Percentiles rank a stretch among this genome's conserved stretches.
Conservation (phyloP, 2,329 filamentous ascomycete genomes). For the Passalora sequoiae region DNA sequence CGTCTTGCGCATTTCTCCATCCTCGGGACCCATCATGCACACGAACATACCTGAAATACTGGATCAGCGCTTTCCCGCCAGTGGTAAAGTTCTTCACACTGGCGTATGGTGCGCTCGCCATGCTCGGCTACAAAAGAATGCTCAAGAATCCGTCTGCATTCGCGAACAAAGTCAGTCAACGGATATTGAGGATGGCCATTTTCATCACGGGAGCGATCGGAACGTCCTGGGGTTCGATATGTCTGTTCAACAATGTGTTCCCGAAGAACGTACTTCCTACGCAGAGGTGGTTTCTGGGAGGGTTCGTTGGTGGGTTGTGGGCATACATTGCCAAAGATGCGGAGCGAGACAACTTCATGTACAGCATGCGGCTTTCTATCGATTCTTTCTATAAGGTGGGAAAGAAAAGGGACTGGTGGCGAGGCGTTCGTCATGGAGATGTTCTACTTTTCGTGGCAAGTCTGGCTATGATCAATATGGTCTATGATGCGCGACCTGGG, state of each 20-base stretch:
- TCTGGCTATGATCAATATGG: slow-evolving; percentile 69
- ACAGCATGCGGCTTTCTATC: slow-evolving; percentile 70
- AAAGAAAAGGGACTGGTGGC: slow-evolving; percentile 86
- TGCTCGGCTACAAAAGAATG: slow-evolving; percentile 63
- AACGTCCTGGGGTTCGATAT: slow-evolving; percentile 82
- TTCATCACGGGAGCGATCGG: slow-evolving; percentile 80
- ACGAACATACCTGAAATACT: slow-evolving; percentile 81
- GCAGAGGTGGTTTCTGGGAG: slow-evolving; percentile 84
- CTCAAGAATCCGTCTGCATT: slow-evolving; percentile 64
- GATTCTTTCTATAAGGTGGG: slow-evolving; percentile 89
- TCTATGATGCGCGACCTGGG: slow-evolving; percentile 67
- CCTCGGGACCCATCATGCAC: slow-evolving; percentile 82
- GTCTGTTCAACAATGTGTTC: slow-evolving; percentile 76
- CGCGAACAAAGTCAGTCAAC: slow-evolving; percentile 60
- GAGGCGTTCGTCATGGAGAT: slow-evolving; percentile 74
- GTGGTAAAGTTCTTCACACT: slow-evolving; percentile 73
- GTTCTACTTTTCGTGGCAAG: slow-evolving; percentile 76
- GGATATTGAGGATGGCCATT: slow-evolving; percentile 67
- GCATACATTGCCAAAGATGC: slow-evolving; percentile 66
- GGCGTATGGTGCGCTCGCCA: slow-evolving; percentile 65
- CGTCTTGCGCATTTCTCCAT: slow-evolving; percentile 87
- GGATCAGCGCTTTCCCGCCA: slow-evolving; percentile 74
- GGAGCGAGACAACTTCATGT: slow-evolving; percentile 68
- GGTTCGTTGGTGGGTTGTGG: slow-evolving; percentile 80
- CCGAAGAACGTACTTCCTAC: slow-evolving; percentile 70